Percentiles rank a stretch among this genome's conserved stretches.
Evolutionary conservation across 192 early-diverging fungal genomes (phyloP).

Genomic region (Podila clonocystis): DNA sequence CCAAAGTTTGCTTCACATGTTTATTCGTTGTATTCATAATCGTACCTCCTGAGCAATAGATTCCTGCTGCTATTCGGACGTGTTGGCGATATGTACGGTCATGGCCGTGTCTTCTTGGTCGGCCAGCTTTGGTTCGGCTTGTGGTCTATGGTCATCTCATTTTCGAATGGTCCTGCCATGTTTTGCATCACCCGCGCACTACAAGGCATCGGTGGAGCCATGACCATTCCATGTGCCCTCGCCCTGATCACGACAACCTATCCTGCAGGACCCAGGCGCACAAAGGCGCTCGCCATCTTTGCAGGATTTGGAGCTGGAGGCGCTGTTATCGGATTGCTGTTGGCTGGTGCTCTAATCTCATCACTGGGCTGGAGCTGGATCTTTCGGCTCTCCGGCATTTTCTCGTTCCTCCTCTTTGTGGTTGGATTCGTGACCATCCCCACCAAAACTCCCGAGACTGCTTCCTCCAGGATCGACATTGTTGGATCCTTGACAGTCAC

Average conservation of each 20-base stretch:
- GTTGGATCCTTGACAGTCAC: constrained; percentile 40
- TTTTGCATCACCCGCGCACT: constrained; percentile 49
- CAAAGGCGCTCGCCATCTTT: constrained; percentile 42
- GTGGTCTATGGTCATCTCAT: constrained; percentile 42
- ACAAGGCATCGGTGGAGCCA: constrained; percentile 50
- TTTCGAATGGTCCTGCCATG: constrained; percentile 39
- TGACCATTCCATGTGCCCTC: constrained; percentile 46
- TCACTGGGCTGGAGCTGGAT: constrained; percentile 50
- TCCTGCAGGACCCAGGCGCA: constrained; percentile 38
- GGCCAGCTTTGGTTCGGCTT: constrained; percentile 49
- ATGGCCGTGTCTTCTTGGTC: constrained; percentile 35
- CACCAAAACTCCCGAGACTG: background rate
- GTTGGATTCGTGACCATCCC: constrained; percentile 33
- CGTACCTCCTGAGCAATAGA: background rate
- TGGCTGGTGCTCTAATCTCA: constrained; percentile 42
- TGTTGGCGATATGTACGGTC: constrained; percentile 54
- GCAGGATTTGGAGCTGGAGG: constrained; percentile 46
- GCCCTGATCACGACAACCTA: constrained; percentile 43
- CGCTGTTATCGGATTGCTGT: constrained; percentile 37
- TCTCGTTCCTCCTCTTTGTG: constrained; percentile 38
- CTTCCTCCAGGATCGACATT: constrained; percentile 29
- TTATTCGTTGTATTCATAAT: background rate
- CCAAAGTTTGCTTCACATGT: background rate
- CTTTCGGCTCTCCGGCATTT: constrained; percentile 48
- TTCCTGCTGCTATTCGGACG: constrained; percentile 47